Base-by-base conservation (phyloP, 768 basidiomycete species). In the Mycena capillaripes region DNA sequence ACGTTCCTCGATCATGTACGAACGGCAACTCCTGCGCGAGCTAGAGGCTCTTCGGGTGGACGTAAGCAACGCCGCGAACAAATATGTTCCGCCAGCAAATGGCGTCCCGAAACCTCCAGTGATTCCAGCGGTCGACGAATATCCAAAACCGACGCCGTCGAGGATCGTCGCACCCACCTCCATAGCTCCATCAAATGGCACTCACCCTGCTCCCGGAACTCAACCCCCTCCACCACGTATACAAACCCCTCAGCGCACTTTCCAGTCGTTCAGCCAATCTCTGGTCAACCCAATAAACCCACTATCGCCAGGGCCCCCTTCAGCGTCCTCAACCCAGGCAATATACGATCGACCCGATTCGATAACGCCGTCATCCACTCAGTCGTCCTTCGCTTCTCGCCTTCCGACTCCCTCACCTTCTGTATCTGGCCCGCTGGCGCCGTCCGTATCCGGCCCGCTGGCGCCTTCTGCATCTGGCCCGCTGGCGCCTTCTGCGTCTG, bases 1-100 rank as follows among this genome's bases (percentile, higher is more conserved):
- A 21, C 92, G 97, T 27, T 93, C 96, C 21, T 92, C 93, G 30
- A 91, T 99, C 76, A 91, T 97, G 86, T 98, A 96, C 78, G 97
- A 99, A 80, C 89, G 92, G 73, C 96, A 97, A 79, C 85, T 94
- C 19, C 85, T 98, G 64, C 90, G 92, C 58, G 97, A 99, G 80
- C 85, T 98, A 25, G 97, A 98, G 80, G 88, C 94, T 25, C 89
- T 98, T 36, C 87, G 90, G 65, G 89, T 87, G 2, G 97, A 98
- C 79, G 86, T 99, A 62, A 85, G 82, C 75, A 89, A 86, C 73
- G 93, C 93, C 6, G 88, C 89, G 50, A 88, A 91, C 76, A 92
- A 92, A 78, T 85, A 85, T 29, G 78, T 86, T 0, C 86, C 87
- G 4, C 76, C 86, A 29, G 73, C 85, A 0, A 89, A 88, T 74